Percentiles rank a stretch among this genome's conserved stretches.
Evolutionary conservation across 2,329 filamentous ascomycete species (phyloP).

Genomic region (Colletotrichum sansevieriae): DNA sequence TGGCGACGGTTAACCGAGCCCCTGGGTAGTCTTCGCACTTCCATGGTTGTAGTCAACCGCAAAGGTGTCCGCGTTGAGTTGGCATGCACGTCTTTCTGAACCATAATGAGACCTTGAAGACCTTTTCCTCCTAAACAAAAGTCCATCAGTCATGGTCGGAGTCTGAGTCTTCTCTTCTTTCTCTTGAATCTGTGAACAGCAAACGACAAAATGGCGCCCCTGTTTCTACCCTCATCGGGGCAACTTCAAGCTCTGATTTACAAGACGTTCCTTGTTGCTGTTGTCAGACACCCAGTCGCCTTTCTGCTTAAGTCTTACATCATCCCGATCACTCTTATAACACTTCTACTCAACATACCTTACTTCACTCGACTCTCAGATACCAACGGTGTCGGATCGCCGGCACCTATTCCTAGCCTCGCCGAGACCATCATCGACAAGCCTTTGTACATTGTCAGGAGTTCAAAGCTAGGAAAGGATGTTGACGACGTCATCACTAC

Average conservation of each 20-base stretch:
- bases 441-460: constrained; percentile 39
- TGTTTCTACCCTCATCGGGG: not conserved
- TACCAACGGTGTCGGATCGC: not conserved
- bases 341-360: constrained; percentile 3
- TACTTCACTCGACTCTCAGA: not conserved
- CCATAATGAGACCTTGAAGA: no score
- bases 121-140: no score
- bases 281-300: not conserved
- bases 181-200: not conserved
- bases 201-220: not conserved
- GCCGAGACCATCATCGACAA: constrained; percentile 42
- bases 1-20: no score
- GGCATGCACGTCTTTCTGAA: no score
- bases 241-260: not conserved
- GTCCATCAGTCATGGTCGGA: no score
- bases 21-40: no score
- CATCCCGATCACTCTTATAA: not conserved
- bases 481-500: constrained; percentile 3
- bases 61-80: no score
- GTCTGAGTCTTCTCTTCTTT: not conserved
- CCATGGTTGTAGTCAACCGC: no score
- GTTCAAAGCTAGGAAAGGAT: constrained; percentile 26
- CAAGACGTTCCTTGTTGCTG: constrained; percentile 7
- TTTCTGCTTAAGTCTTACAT: constrained; percentile 5
- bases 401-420: not conserved